Percentiles rank a stretch among this genome's conserved stretches.
These are phyloP conservation scores for Jacaranda copaia DNA, from an alignment of 257 asterid species.

Conservation along the genomic window DNA sequence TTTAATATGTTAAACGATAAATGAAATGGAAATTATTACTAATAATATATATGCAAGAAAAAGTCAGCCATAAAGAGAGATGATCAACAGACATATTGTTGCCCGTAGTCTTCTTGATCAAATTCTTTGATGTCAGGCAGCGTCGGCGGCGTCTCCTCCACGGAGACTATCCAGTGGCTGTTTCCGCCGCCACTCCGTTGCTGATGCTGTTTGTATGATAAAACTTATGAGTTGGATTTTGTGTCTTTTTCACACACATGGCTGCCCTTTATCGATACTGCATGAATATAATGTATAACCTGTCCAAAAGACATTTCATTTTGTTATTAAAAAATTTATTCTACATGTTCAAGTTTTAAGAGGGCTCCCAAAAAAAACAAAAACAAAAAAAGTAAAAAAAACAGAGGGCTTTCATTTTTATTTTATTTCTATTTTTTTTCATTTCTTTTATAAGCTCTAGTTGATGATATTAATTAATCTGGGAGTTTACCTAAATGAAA, in stretches of 20 bases:
- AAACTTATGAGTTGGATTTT: no score
- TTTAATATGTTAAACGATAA: background rate
- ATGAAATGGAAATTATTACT: background rate
- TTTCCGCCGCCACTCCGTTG: slow-evolving; percentile 24
- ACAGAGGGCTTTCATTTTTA: no score
- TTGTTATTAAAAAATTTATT: background rate
- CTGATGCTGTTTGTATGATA: slow-evolving; percentile 24
- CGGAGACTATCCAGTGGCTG: no score
- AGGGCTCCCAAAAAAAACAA: no score
- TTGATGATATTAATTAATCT: no score
- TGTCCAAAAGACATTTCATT: background rate
- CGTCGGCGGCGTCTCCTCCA: background rate
- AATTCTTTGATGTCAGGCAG: slow-evolving; percentile 24
- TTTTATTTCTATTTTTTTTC: background rate
- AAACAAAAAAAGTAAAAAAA: no score
- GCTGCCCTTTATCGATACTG: slow-evolving; percentile 41
- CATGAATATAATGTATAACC: slow-evolving; percentile 15
- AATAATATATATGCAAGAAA: no score
- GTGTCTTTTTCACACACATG: background rate
- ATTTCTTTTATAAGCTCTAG: background rate
- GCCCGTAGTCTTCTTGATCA: slow-evolving; percentile 37
- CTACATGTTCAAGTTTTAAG: background rate
- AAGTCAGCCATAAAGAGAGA: no score
- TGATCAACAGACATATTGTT: no score
- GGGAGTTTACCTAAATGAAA: no score